These are phyloP conservation scores for Pleomassaria siparia DNA, from an alignment of 2,329 filamentous ascomycete genomes.

Conservation along the genomic window DNA sequence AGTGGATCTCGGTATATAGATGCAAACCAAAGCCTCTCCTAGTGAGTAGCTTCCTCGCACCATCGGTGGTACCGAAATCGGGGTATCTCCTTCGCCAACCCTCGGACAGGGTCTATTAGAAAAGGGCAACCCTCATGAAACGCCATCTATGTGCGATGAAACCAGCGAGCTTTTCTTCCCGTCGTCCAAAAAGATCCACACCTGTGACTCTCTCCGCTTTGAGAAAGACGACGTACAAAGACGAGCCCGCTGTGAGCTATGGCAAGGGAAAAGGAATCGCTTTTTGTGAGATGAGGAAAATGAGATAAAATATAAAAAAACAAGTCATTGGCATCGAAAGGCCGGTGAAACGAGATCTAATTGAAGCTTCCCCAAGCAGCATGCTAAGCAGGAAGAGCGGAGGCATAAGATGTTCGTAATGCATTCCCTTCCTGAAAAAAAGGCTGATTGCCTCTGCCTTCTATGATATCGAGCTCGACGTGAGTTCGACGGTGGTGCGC, in stretches of 20 bases:
- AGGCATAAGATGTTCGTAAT: conserved; percentile 44
- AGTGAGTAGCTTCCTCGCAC: conserved; percentile 25
- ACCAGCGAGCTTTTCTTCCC: conserved; percentile 38
- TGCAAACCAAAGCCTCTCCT: conserved; percentile 35
- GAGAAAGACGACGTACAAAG: conserved; percentile 32
- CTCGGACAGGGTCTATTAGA: conserved; percentile 28
- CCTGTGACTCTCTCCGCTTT: conserved; percentile 24
- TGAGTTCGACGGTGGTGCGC: conserved; percentile 32
- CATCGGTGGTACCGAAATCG: conserved; percentile 27
- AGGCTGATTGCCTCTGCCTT: conserved; percentile 36
- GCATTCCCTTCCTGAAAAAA: conserved; percentile 35
- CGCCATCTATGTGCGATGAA: conserved; percentile 43
- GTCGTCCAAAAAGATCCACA: conserved; percentile 33
- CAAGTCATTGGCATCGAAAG: conserved; percentile 38
- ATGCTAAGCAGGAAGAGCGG: conserved; percentile 40
- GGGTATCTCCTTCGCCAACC: conserved; percentile 40
- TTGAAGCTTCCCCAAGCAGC: conserved; percentile 42
- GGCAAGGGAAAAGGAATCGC: conserved; percentile 43
- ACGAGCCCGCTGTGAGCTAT: conserved; percentile 29
- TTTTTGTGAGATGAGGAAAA: conserved; percentile 29
- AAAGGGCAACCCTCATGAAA: conserved; percentile 38
- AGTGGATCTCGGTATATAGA: conserved; percentile 26
- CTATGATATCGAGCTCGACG: conserved; percentile 40
- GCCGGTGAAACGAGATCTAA: conserved; percentile 46
- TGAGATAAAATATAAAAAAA: conserved; percentile 31